Percentiles rank a stretch among this genome's conserved stretches.
Conservation (phyloP, 305 asterid species). For the Solanum hybrid region DNA sequence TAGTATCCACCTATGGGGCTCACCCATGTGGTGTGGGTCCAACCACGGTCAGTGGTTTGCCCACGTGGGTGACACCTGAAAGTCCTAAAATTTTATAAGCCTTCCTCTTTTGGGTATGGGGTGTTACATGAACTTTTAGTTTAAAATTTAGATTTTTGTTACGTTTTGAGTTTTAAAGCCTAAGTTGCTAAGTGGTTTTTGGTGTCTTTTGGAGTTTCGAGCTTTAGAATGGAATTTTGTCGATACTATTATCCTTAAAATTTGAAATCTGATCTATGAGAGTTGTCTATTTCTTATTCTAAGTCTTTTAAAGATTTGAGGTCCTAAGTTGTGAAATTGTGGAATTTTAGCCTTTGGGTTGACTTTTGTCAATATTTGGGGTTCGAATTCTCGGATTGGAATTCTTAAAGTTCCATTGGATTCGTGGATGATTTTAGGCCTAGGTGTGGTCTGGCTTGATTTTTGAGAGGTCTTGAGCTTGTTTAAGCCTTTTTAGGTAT, state of each 20-base stretch:
- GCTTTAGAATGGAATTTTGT: neutral
- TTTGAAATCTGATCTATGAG: neutral
- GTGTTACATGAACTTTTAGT: neutral
- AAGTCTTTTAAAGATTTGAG: neutral
- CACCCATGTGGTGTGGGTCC: neutral
- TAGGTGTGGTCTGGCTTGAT: neutral
- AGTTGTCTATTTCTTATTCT: too few relatives aligned
- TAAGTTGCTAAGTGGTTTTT: neutral
- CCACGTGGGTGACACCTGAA: neutral
- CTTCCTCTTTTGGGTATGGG: neutral
- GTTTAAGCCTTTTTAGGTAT: neutral
- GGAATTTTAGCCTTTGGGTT: neutral
- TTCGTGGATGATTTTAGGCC: neutral
- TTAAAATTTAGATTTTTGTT: too few relatives aligned
- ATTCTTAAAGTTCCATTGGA: too few relatives aligned
- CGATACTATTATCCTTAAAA: neutral
- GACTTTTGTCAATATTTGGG: too few relatives aligned
- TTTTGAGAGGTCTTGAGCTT: neutral
- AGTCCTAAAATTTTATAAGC: neutral
- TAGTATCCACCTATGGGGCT: neutral
- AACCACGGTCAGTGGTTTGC: neutral
- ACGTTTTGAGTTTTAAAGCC: neutral
- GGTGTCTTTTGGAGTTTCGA: neutral
- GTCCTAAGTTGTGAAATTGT: neutral
- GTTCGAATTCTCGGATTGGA: too few relatives aligned